Evolutionary conservation across 345 rosid species (phyloP), one percentile per base, ranked within the genome.

Genomic region (Corymbia maculata): DNA sequence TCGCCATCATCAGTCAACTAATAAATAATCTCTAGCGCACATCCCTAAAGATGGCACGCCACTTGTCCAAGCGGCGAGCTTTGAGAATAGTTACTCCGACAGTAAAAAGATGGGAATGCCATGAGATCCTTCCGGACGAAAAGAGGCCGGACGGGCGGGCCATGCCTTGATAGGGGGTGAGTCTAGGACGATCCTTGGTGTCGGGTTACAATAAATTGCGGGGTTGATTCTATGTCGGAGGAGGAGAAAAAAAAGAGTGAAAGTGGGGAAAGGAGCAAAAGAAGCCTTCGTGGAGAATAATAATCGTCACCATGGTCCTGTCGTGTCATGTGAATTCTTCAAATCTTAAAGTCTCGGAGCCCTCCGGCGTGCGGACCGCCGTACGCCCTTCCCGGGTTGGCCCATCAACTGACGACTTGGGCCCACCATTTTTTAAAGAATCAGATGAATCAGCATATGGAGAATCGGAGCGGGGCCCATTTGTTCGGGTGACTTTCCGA

Each of bases 1-100:
- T 32, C 44, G 1, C 1, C 44, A 4, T 32, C 44, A 32, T 68
- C 16, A 0, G 45, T 32, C 45, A 16, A 32, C 32, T 30, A 68
- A 61, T 61, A 61, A 32, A 32, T 8, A 68, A 68, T 2, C 3
- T 8, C 44, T 21, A 8, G 22, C 1, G 6, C 6, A 3, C 4
- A 44, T 16, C 44, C 16, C 22, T 15, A 10, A 30, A 32, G 14
- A 30, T 14, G 9, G 2, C 21, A 30, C 13, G 6, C 44, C 79
- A 14, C 79, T 15, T 15, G 79, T 30, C 42, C 1, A 30, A 30
- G 0, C 0, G 3, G 1, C 2, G 11, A 15, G 21, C 2, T 66
- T 14, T 0, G 42, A 1, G 10, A 15, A 30, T 44, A 30, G 44
- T 15, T 30, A 30, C 15, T 8, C 5, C 0, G 79, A 68, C 3